These are phyloP conservation scores for Quercus ilex DNA, from an alignment of 306 rosid genomes.

Conservation along the genomic window DNA sequence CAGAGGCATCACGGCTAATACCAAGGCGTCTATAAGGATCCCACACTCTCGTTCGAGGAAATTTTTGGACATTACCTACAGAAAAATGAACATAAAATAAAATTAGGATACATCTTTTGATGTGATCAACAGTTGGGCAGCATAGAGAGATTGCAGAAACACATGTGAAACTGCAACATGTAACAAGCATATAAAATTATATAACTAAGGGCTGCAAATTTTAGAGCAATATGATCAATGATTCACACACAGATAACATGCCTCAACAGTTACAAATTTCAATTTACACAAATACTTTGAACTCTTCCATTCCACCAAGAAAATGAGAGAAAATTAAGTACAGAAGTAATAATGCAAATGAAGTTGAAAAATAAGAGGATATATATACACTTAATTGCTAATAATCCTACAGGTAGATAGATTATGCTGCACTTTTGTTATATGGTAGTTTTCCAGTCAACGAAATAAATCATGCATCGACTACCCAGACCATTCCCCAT, in stretches of 20 bases:
- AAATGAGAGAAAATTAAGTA: not conserved
- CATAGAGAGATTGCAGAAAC: too few species aligned
- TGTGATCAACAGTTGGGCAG: too few species aligned
- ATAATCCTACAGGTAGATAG: not conserved
- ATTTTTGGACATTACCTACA: slow-evolving; percentile 69
- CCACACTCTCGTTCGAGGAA: slow-evolving; percentile 73
- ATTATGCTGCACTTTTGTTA: not conserved
- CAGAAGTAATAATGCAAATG: not conserved
- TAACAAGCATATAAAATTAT: not conserved
- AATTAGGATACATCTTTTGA: not conserved
- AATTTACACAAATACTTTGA: not conserved
- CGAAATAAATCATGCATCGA: not conserved
- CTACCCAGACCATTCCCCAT: not conserved
- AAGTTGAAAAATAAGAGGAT: not conserved
- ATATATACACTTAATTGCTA: not conserved
- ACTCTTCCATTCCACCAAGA: not conserved
- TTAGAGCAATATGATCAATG: not conserved
- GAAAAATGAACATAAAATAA: not conserved
- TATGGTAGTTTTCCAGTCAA: not conserved
- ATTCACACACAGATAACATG: not conserved
- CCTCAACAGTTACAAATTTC: not conserved
- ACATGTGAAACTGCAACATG: not conserved
- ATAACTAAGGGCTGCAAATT: not conserved
- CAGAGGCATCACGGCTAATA: slow-evolving; percentile 73
- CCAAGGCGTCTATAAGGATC: slow-evolving; percentile 94